A percentile compares a stretch with the other conserved stretches of the same genome.
phyloP scores from a whole-genome alignment of 169 alveolate genomes.

The Plasmodium knowlesi region DNA sequence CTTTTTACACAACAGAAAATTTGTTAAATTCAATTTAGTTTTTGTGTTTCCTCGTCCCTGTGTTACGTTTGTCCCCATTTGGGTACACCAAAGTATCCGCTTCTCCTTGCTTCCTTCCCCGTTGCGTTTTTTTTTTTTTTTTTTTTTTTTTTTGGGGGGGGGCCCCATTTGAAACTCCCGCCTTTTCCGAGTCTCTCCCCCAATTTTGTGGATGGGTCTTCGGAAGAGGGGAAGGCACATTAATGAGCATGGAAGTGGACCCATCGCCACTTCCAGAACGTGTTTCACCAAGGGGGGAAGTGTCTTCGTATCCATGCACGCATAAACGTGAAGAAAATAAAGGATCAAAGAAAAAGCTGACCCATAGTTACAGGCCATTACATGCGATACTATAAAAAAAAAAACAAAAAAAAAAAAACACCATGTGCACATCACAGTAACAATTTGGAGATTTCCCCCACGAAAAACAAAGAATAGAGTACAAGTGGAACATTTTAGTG shows the following conservation, averaged over 20 bases:
- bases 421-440: background rate
- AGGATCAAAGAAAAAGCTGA: background rate
- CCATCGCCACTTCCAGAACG: background rate
- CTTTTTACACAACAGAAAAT: background rate
- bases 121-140: background rate
- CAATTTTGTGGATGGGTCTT: background rate
- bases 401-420: background rate
- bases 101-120: background rate
- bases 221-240: background rate
- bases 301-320: background rate
- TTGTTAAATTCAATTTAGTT: slow-evolving; percentile 18
- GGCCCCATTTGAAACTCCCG: background rate
- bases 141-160: background rate
- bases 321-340: background rate
- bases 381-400: background rate
- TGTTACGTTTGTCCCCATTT: background rate
- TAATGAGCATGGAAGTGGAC: background rate
- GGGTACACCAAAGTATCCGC: background rate
- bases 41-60: background rate
- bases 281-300: background rate
- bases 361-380: background rate
- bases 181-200: background rate
- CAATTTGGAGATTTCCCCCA: background rate
- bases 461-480: background rate
- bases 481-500: background rate